Percentiles rank a stretch among this genome's conserved stretches.
Conservation (phyloP, 2,329 filamentous ascomycete genomes). For the Karstenula rhodostoma region DNA sequence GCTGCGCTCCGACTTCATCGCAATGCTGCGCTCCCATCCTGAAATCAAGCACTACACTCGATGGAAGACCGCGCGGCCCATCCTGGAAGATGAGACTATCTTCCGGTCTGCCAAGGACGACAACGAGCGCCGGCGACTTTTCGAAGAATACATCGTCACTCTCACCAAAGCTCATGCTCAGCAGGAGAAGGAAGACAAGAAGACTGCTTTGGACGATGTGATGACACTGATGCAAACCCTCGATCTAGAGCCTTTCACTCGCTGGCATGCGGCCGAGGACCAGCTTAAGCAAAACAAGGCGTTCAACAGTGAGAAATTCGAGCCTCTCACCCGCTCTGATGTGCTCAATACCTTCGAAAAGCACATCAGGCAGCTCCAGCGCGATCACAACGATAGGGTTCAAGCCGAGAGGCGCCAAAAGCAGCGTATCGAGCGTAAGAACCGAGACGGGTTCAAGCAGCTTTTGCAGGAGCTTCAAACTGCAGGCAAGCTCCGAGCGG, state of each 20-base stretch:
- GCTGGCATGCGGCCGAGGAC: slow-evolving; percentile 89
- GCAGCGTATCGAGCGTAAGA: slow-evolving; percentile 82
- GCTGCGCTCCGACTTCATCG: slow-evolving; percentile 90
- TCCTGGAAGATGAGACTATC: slow-evolving; percentile 93
- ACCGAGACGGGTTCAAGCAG: slow-evolving; percentile 79
- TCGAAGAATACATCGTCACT: slow-evolving; percentile 89
- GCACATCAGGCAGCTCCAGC: slow-evolving; percentile 92
- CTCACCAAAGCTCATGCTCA: slow-evolving; percentile 84
- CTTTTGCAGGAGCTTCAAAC: slow-evolving; percentile 78
- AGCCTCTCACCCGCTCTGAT: slow-evolving; percentile 85
- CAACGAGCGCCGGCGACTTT: slow-evolving; percentile 84
- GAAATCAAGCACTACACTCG: slow-evolving; percentile 97
- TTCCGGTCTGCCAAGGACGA: slow-evolving; percentile 92
- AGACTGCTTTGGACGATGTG: slow-evolving; percentile 84
- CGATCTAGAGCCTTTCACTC: slow-evolving; percentile 89
- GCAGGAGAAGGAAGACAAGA: slow-evolving; percentile 74
- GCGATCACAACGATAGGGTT: slow-evolving; percentile 86
- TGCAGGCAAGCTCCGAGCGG: slow-evolving; percentile 84
- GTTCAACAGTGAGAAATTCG: slow-evolving; percentile 83
- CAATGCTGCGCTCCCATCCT: slow-evolving; percentile 94
- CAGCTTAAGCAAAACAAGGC: slow-evolving; percentile 79
- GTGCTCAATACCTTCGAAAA: slow-evolving; percentile 92
- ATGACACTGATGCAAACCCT: slow-evolving; percentile 79
- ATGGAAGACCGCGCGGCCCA: slow-evolving; percentile 94
- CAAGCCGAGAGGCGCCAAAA: slow-evolving; percentile 87